phyloP scores from a whole-genome alignment of 73 alveolate genomes.

The Blepharisma japonicum region DNA sequence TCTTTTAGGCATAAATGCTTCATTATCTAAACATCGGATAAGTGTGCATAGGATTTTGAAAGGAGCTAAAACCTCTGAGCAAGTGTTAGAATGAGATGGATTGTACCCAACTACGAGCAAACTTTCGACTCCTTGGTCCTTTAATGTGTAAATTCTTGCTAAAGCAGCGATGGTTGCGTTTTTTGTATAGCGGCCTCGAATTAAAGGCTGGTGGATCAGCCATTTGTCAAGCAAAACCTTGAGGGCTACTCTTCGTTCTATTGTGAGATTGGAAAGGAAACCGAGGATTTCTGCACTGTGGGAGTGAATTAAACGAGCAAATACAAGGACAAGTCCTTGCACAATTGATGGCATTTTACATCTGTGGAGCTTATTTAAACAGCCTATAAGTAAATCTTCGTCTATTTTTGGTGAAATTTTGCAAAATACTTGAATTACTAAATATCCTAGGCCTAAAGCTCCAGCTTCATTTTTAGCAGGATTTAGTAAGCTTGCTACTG shows the following conservation, averaged over 20 bases:
- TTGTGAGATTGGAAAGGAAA: slow-evolving; percentile 79
- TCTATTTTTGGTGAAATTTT: slow-evolving; percentile 77
- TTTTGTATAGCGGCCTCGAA: slow-evolving; percentile 94
- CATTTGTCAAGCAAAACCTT: slow-evolving; percentile 96
- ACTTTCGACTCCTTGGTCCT: slow-evolving; percentile 83
- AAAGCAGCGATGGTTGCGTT: slow-evolving; percentile 92
- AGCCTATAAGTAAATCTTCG: slow-evolving; percentile 70
- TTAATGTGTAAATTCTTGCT: slow-evolving; percentile 72
- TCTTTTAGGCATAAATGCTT: slow-evolving; percentile 70
- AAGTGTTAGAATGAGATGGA: slow-evolving; percentile 89
- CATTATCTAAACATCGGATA: slow-evolving; percentile 93
- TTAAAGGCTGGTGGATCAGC: slow-evolving; percentile 91
- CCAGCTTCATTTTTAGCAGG: slow-evolving; percentile 76
- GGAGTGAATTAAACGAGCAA: slow-evolving; percentile 88
- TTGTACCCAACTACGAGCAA: slow-evolving; percentile 92
- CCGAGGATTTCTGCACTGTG: slow-evolving; percentile 87
- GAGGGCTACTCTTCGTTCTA: slow-evolving; percentile 85
- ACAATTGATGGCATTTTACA: slow-evolving; percentile 96
- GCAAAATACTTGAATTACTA: slow-evolving; percentile 67
- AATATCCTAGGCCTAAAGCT: slow-evolving; percentile 76
- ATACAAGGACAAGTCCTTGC: slow-evolving; percentile 85
- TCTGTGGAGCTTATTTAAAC: slow-evolving; percentile 85
- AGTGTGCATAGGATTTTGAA: slow-evolving; percentile 85
- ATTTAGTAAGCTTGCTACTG: slow-evolving; percentile 63
- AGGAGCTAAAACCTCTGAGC: slow-evolving; percentile 96